phyloP scores from a whole-genome alignment of 768 basidiomycete species.

The Tulasnella sp. region DNA sequence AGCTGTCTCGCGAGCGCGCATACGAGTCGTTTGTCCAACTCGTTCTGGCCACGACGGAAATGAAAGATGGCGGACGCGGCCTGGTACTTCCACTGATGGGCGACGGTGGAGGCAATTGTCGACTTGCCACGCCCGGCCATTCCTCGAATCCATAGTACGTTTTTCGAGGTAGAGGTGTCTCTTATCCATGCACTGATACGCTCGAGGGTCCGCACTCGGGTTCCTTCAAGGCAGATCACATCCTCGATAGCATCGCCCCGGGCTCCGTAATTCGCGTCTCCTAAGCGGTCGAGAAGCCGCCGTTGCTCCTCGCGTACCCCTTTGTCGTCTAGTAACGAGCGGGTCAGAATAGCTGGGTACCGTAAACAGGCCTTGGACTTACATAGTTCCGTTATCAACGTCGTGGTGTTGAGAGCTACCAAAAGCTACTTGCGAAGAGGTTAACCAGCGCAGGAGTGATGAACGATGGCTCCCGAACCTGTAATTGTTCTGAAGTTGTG shows the following conservation, averaged over 20 bases:
- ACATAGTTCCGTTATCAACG: neutral
- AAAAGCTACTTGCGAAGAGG: neutral
- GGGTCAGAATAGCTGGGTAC: neutral
- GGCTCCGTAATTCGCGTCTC: neutral
- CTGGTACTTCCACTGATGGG: neutral
- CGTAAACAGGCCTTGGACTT: neutral
- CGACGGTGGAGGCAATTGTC: neutral
- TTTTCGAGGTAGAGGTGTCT: neutral
- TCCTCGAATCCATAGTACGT: neutral
- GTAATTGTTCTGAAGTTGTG: neutral
- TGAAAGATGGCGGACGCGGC: neutral
- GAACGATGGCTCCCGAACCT: neutral
- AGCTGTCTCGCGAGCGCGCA: neutral
- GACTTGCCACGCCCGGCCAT: neutral
- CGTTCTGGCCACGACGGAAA: neutral
- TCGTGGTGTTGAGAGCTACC: neutral
- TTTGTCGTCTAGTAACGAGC: neutral
- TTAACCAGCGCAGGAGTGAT: neutral
- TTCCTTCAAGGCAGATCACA: neutral
- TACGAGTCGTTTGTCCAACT: neutral
- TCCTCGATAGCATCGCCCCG: neutral
- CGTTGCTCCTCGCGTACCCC: neutral
- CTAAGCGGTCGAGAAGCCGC: neutral
- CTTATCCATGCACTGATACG: neutral
- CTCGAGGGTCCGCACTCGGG: neutral